phyloP scores from a whole-genome alignment of 208 protist species.

The Trypanosoma melophagium region DNA sequence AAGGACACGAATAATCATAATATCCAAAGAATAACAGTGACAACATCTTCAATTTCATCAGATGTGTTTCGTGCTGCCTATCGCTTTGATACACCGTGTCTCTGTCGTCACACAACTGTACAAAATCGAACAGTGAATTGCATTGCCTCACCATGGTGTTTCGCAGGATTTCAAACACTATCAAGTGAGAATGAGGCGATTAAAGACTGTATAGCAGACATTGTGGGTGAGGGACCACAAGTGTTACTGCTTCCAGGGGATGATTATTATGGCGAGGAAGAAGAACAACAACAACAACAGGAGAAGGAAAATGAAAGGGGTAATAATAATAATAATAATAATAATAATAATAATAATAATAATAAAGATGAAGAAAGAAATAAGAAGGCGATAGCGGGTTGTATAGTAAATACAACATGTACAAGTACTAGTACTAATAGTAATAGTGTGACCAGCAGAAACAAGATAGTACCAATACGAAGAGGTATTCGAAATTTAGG shows the following conservation, averaged over 20 bases:
- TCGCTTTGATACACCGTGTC: conserved; percentile 43
- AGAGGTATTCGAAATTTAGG: conserved; percentile 78
- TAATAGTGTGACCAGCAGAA: not conserved
- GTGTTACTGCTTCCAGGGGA: conserved; percentile 23
- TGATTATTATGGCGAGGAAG: not conserved
- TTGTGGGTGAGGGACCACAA: conserved; percentile 42
- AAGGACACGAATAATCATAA: not conserved
- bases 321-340: not conserved
- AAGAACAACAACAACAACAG: not conserved
- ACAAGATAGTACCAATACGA: conserved; percentile 36
- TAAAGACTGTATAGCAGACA: conserved; percentile 33
- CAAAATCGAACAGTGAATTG: conserved; percentile 37
- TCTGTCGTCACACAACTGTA: conserved; percentile 23
- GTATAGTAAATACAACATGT: not conserved
- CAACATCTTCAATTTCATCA: not conserved
- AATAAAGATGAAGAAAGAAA: not conserved
- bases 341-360: not conserved
- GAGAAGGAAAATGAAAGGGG: not conserved
- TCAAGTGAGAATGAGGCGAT: conserved; percentile 32
- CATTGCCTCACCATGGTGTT: conserved; percentile 48
- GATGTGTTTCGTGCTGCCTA: conserved; percentile 40
- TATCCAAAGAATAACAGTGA: too few relatives aligned
- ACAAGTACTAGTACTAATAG: not conserved
- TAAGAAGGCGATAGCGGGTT: not conserved
- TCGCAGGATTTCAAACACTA: conserved; percentile 46